Conservation (phyloP, 495 filamentous ascomycete species). For the Friedmanniomyces endolithicus region DNA sequence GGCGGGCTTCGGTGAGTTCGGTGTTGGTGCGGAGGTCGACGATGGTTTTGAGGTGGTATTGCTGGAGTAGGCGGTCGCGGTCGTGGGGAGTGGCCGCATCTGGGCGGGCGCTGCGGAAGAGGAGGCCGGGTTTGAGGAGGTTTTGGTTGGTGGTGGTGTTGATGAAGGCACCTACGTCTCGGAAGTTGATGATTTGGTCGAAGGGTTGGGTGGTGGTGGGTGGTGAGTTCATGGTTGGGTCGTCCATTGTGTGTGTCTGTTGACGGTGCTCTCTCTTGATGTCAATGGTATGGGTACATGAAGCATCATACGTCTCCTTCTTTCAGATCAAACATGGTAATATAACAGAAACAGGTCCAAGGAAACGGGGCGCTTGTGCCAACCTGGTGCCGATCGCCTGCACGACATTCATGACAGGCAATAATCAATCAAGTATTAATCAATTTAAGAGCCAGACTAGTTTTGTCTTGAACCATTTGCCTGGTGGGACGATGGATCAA, state of each 20-base stretch:
- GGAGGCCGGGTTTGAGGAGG: slow-evolving; percentile 50
- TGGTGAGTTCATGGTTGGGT: not conserved
- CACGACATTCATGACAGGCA: not conserved
- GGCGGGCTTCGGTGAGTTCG: slow-evolving; percentile 57
- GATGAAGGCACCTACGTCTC: slow-evolving; percentile 66
- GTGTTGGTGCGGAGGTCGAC: slow-evolving; percentile 69
- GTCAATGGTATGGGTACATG: too few relatives aligned
- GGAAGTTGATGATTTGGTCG: slow-evolving; percentile 51
- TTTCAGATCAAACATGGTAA: not conserved
- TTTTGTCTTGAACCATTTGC: too few relatives aligned
- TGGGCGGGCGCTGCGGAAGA: slow-evolving; percentile 62
- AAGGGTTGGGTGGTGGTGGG: not conserved
- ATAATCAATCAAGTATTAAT: not conserved
- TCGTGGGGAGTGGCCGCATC: slow-evolving; percentile 61
- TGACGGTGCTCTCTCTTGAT: not conserved
- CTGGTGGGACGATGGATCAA: too few relatives aligned
- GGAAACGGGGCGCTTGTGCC: not conserved
- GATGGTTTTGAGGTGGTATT: slow-evolving; percentile 54
- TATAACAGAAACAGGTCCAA: not conserved
- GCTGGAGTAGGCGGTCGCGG: slow-evolving; percentile 43
- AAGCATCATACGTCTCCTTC: not conserved
- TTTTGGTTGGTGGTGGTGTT: slow-evolving; percentile 45
- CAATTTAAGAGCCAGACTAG: too few relatives aligned
- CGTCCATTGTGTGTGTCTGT: not conserved
- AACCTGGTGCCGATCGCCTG: not conserved